Evolutionary conservation across 306 rosid genomes (phyloP).

Genomic region (Cucurbita maxima): DNA sequence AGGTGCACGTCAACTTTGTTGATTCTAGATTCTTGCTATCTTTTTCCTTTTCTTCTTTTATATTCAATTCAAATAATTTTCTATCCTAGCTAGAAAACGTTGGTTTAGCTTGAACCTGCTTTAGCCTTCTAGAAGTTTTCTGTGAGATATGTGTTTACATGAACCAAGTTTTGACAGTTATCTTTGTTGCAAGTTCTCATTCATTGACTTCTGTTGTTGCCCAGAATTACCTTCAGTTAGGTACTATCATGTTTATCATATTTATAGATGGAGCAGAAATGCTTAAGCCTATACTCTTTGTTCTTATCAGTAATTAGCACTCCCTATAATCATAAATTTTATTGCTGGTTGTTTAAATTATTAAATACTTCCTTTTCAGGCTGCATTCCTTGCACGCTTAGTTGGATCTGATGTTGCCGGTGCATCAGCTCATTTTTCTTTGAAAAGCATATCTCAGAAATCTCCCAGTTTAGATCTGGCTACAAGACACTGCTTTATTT

Average conservation of each 20-base stretch:
- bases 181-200: background rate
- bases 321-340: background rate
- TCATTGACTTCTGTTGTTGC: background rate
- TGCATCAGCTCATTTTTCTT: constrained; percentile 66
- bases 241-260: background rate
- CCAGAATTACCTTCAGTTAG: background rate
- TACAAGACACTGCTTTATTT: constrained; percentile 52
- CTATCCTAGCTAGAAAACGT: background rate
- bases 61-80: background rate
- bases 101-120: background rate
- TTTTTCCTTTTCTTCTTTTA: background rate
- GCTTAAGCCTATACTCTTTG: background rate
- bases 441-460: constrained; percentile 47
- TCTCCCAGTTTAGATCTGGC: constrained; percentile 63
- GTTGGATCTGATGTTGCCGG: constrained; percentile 65
- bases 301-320: background rate
- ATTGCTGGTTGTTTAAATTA: background rate
- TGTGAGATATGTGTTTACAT: background rate
- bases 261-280: background rate
- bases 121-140: background rate
- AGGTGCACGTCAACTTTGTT: background rate
- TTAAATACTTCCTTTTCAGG: constrained; percentile 30
- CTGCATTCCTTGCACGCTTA: constrained; percentile 55
- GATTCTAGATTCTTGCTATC: background rate
- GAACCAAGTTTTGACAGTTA: background rate